A percentile compares a stretch with the other conserved stretches of the same genome.
Evolutionary conservation across 495 filamentous ascomycete genomes (phyloP).

Genomic region (Cercophora samala): DNA sequence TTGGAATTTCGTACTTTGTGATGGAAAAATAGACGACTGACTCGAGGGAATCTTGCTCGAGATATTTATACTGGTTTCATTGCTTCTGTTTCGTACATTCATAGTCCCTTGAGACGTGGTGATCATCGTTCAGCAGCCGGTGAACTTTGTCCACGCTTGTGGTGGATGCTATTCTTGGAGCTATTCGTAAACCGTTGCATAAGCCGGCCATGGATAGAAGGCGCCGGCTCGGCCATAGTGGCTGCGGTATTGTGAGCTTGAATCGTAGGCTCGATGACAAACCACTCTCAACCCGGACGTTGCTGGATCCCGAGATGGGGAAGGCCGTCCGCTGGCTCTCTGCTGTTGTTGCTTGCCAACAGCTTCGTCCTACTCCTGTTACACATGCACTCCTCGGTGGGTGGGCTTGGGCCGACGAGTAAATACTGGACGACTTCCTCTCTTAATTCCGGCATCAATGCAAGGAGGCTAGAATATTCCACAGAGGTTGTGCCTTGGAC

Average conservation of each 20-base stretch:
- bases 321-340: neutral
- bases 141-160: neutral
- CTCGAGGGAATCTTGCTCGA: neutral
- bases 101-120: neutral
- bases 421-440: neutral
- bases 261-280: neutral
- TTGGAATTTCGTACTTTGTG: neutral
- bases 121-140: neutral
- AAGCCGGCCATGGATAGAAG: neutral
- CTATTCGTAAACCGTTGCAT: neutral
- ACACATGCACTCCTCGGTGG: neutral
- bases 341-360: neutral
- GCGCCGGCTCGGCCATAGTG: neutral
- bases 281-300: neutral
- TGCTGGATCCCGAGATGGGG: slow-evolving; percentile 13
- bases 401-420: neutral
- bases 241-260: neutral
- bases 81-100: neutral
- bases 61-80: neutral
- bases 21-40: neutral
- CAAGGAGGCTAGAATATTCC: neutral
- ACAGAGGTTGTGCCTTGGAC: neutral
- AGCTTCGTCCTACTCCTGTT: neutral
- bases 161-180: neutral
- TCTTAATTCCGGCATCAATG: slow-evolving; percentile 27